Evolutionary conservation across 2,329 filamentous ascomycete genomes (phyloP), one percentile per base, ranked within the genome.

Genomic region (Xylaria sp.): DNA sequence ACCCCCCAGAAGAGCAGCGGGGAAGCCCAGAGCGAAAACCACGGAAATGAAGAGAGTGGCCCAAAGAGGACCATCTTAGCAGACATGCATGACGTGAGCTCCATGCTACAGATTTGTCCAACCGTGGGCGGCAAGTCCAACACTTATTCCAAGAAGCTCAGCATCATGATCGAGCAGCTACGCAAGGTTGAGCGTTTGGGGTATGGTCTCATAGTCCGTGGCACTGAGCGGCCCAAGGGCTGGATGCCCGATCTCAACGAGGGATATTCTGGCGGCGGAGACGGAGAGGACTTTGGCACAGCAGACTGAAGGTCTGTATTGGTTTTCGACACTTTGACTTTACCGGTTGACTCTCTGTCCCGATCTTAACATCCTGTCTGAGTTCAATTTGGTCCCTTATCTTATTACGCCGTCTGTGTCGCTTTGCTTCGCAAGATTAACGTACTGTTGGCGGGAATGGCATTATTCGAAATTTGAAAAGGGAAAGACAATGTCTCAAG

Each of bases 171-270:
- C 71, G 86, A 87, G 73, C 96, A 92, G 75, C 93, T 99, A 25
- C 89, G 90, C 73, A 99, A 99, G 83, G 95, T 99, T 11, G 95
- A 99, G 83, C 89, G 87, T 68, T 86, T 94, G 23, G 88, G 93
- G 31, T 99, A 98, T 76, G 92, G 93, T 3, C 86, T 97, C 69
- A 87, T 90, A 31, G 91, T 99, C 21, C 84, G 95, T 55, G 94
- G 94, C 0, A 91, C 89, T 55, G 95, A 99, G 81, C 82, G 93
- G 65, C 94, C 94, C 0, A 92, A 90, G 73, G 94, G 94, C 0
- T 98, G 94, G 94, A 85, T 95, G 73, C 94, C 94, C 3, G 94
- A 97, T 73, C 77, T 92, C 73, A 74, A 73, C 12, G 75, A 77
- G 40, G 57, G 64, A 1, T 63, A 46, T 11, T 1, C 53, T 2